Evolutionary conservation across 208 protist genomes (phyloP).

Genomic region (Acanthamoeba castellanii): DNA sequence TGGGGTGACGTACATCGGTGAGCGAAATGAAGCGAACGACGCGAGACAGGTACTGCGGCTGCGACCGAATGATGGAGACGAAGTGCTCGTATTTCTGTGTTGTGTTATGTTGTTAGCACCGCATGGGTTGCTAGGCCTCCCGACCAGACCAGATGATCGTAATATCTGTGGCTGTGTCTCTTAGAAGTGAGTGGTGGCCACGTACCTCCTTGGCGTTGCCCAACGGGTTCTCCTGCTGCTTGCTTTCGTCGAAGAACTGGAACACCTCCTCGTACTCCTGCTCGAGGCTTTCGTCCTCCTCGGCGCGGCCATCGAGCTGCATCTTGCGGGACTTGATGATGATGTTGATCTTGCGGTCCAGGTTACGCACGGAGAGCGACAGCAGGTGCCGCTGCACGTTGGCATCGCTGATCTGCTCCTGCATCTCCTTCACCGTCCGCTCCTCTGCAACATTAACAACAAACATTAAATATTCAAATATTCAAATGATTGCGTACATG

Average conservation of each 20-base stretch:
- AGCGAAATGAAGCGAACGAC: conserved; percentile 54
- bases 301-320: conserved; percentile 44
- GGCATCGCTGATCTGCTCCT: conserved; percentile 56
- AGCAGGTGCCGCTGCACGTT: conserved; percentile 65
- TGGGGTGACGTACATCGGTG: neutral
- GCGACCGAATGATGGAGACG: conserved; percentile 19
- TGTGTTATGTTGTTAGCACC: neutral
- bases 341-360: conserved; percentile 73
- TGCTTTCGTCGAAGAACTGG: conserved; percentile 69
- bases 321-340: conserved; percentile 67
- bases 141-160: no score
- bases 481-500: no score
- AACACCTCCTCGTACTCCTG: conserved; percentile 72
- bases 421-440: conserved; percentile 60
- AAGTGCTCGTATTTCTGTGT: conserved; percentile 59
- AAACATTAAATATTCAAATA: neutral
- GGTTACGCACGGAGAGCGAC: conserved; percentile 44
- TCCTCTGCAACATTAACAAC: neutral
- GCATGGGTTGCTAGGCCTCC: no score
- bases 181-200: no score
- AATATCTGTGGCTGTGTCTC: no score
- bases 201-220: conserved; percentile 29
- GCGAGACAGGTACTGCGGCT: conserved; percentile 35
- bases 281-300: conserved; percentile 57
- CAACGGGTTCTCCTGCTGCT: conserved; percentile 65